A percentile compares a stretch with the other conserved stretches of the same genome.
Evolutionary conservation across 495 filamentous ascomycete species (phyloP).

Genomic region (Aspergillus incahuasiensis): DNA sequence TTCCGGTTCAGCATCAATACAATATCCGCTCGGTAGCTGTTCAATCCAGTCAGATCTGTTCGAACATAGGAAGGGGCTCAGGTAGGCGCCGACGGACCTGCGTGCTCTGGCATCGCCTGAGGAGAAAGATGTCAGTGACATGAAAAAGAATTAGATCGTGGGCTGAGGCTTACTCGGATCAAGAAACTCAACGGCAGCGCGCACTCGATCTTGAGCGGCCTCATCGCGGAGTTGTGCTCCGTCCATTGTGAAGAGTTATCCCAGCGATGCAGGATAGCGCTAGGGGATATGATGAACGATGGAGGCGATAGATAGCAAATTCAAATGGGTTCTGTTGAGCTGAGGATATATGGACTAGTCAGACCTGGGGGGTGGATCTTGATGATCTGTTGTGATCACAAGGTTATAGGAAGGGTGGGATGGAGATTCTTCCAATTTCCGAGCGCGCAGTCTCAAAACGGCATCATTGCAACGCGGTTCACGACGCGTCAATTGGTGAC

Average conservation of each 20-base stretch:
- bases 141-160: neutral
- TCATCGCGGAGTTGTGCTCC: conserved; percentile 72
- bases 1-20: conserved; percentile 90
- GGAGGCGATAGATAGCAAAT: neutral
- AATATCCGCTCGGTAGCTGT: conserved; percentile 75
- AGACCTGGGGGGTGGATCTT: neutral
- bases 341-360: neutral
- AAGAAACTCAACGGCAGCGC: conserved; percentile 76
- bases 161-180: conserved; percentile 63
- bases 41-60: conserved; percentile 17
- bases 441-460: conserved; percentile 30
- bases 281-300: neutral
- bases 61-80: neutral
- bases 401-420: conserved; percentile 16
- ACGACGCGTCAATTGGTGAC: conserved; percentile 20
- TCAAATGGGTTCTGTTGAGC: neutral
- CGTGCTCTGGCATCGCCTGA: conserved; percentile 50
- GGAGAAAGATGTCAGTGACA: conserved; percentile 22
- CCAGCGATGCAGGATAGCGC: conserved; percentile 11
- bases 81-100: conserved; percentile 41
- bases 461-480: conserved; percentile 38
- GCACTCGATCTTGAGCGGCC: conserved; percentile 72
- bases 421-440: conserved; percentile 18
- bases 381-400: conserved; percentile 3
- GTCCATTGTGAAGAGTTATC: conserved; percentile 54